These are phyloP conservation scores for Sclerotinia subarctica DNA, from an alignment of 2,329 filamentous ascomycete species.

Conservation along the genomic window DNA sequence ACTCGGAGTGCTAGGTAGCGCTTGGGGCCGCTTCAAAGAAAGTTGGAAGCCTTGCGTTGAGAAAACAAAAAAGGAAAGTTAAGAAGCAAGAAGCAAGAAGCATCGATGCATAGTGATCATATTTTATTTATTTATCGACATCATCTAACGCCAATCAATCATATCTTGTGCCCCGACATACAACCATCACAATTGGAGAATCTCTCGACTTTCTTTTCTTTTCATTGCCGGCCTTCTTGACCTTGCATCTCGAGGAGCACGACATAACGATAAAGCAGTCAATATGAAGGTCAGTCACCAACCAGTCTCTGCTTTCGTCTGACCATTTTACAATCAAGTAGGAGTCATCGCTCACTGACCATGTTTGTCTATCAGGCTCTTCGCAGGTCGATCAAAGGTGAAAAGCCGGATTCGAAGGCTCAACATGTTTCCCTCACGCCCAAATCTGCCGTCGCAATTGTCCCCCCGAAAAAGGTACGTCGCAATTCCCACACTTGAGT, in stretches of 20 bases:
- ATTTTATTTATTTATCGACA: conserved; percentile 1
- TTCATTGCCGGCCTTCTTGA: conserved; percentile 21
- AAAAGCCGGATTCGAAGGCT: conserved; percentile 56
- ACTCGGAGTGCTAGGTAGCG: conserved; percentile 11
- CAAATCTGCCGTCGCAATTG: conserved; percentile 67
- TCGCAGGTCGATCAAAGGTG: conserved; percentile 67
- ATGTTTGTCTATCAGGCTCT: conserved; percentile 48
- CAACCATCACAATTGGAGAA: not conserved
- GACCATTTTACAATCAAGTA: not conserved
- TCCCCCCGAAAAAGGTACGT: conserved; percentile 69
- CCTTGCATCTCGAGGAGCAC: conserved; percentile 21
- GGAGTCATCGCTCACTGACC: conserved; percentile 28
- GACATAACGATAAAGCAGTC: conserved; percentile 29
- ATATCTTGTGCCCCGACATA: conserved; percentile 2
- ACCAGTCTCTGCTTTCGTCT: not conserved
- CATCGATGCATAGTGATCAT: conserved; percentile 6
- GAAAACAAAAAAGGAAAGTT: not conserved
- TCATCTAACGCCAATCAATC: conserved; percentile 11
- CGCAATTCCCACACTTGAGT: conserved; percentile 19
- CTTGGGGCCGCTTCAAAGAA: conserved; percentile 12
- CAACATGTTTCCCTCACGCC: conserved; percentile 65
- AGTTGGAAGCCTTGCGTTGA: conserved; percentile 9
- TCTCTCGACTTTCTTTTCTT: conserved; percentile 17
- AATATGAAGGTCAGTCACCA: conserved; percentile 34
- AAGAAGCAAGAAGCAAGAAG: conserved; percentile 17